Base-by-base conservation (phyloP, 805 yeast genomes). In the Ogataea corticis region DNA sequence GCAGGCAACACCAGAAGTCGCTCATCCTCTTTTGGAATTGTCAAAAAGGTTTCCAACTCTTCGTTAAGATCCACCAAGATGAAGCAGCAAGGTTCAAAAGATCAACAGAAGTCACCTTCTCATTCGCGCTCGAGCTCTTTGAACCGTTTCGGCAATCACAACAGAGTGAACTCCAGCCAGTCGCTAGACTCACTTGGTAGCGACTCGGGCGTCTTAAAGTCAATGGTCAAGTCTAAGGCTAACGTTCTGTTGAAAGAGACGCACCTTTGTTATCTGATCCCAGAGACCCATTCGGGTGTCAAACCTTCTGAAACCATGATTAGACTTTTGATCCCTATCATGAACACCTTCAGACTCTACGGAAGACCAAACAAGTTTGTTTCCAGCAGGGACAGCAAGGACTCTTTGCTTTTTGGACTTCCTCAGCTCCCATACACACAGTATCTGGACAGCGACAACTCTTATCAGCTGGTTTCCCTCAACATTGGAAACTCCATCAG, bases 371-470 rank as follows among this genome's bases (percentile, higher is more conserved):
- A 71, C 34, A 80, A 73, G 52, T 72, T 86, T 51, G 70, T 73
- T 45, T 77, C 87, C 16, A 76, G 77, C 53, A 82, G 83, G 62
- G 68, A 66, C 13, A 78, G 82, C 53, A 64, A 69, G 15, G 56
- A 68, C 1, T 82, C 88, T 1, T 61, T 86, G 56, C 66, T 86
- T 28, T 86, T 84, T 68, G 92, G 84, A 0, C 70, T 86, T 48
- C 95, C 95, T 4, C 78, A 82, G 17, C 71, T 87, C 56, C 95
- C 95, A 3, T 80, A 76, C 47, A 79, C 81, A 27, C 77, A 80
- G 54, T 82, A 83, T 50, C 57, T 86, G 39, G 72, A 62, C 43
- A 50, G 50, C 19, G 62, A 61, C 29, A 54, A 62, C 27, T 54
- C 70, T 0, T 55, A 50, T 29, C 65, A 65, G 44, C 54, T 68